phyloP scores from a whole-genome alignment of 164 flowering plant species.

The Nymphaea colorata region DNA sequence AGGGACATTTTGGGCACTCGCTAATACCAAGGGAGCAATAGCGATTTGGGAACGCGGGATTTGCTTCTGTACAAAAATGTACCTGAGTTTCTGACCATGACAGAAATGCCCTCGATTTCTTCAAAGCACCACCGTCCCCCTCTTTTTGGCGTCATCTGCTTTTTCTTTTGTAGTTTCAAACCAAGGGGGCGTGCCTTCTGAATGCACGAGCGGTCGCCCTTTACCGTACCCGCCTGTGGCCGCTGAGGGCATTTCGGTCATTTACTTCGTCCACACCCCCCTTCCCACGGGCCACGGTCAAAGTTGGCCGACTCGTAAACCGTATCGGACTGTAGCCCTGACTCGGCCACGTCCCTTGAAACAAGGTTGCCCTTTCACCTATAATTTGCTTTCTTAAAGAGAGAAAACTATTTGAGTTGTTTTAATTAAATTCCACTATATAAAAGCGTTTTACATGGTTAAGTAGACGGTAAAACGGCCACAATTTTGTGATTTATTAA shows the following conservation, averaged over 20 bases:
- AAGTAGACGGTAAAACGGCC: too few species aligned
- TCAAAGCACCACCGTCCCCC: not conserved
- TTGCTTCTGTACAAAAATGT: not conserved
- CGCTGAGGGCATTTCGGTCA: not conserved
- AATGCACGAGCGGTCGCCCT: not conserved
- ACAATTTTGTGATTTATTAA: too few species aligned
- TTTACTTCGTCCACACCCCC: not conserved
- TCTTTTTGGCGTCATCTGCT: not conserved
- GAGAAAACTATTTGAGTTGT: too few species aligned
- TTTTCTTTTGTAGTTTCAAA: too few species aligned
- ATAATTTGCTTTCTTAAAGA: too few species aligned
- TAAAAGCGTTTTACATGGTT: too few species aligned
- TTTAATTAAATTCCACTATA: too few species aligned
- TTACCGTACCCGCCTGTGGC: not conserved
- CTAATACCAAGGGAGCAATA: not conserved
- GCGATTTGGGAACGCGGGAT: not conserved
- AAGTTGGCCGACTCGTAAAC: not conserved
- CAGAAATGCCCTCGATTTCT: not conserved
- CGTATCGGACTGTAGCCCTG: not conserved
- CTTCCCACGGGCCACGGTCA: not conserved
- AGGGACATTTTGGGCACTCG: not conserved
- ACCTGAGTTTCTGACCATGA: not conserved
- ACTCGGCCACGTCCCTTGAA: too few species aligned
- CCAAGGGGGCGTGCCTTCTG: not conserved
- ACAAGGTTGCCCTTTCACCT: too few species aligned